Evolutionary conservation across 768 basidiomycete species (phyloP).

Genomic region (Boletus rubroflammeus): DNA sequence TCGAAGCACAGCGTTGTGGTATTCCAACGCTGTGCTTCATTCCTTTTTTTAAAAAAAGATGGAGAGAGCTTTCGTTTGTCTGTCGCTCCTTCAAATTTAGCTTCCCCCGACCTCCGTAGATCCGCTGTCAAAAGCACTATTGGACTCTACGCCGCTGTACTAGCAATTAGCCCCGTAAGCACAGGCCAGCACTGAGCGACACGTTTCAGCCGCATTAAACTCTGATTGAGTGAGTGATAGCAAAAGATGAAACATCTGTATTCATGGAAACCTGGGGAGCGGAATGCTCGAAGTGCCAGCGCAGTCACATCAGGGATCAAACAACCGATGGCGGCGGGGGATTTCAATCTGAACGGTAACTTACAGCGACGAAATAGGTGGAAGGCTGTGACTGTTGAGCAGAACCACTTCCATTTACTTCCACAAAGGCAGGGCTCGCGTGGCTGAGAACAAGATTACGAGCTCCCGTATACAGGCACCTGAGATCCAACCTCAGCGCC

Average conservation of each 20-base stretch:
- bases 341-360: not conserved
- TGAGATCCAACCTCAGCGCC: constrained; percentile 17
- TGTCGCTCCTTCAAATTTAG: not conserved
- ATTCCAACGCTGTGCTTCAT: not conserved
- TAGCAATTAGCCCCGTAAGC: constrained; percentile 6
- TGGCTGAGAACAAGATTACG: not conserved
- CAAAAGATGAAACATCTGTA: constrained; percentile 15
- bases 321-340: not conserved
- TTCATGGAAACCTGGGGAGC: constrained; percentile 15
- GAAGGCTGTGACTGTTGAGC: constrained; percentile 2
- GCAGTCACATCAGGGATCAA: constrained; percentile 5
- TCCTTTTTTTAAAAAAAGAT: not conserved
- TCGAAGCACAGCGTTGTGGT: not conserved
- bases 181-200: constrained; percentile 12
- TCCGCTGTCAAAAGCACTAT: constrained; percentile 12
- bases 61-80: not conserved
- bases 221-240: constrained; percentile 13
- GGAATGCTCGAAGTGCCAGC: constrained; percentile 9
- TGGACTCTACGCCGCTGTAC: constrained; percentile 1
- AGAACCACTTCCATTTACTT: not conserved
- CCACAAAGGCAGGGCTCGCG: not conserved
- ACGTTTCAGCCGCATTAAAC: constrained; percentile 26
- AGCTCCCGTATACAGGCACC: constrained; percentile 13
- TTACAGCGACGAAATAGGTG: constrained; percentile 2
- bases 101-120: constrained; percentile 7